Conservation (phyloP, 2,329 filamentous ascomycete genomes). For the Fusarium euwallaceae region DNA sequence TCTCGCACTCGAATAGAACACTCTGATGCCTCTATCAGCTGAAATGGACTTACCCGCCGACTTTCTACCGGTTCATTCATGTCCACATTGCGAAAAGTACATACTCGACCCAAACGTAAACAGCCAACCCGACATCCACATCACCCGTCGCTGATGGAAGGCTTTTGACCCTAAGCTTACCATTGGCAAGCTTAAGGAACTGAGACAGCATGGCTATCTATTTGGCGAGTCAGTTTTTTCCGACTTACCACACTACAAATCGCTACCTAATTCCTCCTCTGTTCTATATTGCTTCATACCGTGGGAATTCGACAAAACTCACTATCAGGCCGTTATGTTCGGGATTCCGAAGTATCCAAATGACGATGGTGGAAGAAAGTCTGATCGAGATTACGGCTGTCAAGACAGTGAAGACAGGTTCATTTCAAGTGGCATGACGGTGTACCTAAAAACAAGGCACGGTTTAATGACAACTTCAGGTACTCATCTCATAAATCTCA, state of each 20-base stretch:
- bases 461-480: neutral
- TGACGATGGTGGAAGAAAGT: neutral
- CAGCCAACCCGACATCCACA: neutral
- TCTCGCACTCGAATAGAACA: neutral
- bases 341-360: neutral
- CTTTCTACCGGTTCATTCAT: neutral
- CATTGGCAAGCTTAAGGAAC: neutral
- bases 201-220: neutral
- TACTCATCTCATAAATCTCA: neutral
- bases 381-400: neutral
- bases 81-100: neutral
- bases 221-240: neutral
- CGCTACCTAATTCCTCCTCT: neutral
- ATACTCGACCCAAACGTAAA: neutral
- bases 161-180: neutral
- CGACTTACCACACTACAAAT: neutral
- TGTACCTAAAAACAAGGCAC: neutral
- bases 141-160: neutral
- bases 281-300: neutral
- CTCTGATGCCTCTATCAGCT: neutral
- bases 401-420: neutral
- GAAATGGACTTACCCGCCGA: neutral
- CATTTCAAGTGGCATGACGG: neutral
- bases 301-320: neutral
- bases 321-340: neutral